phyloP scores from a whole-genome alignment of 441 rosid genomes.

The Pelargonium citronellum region DNA sequence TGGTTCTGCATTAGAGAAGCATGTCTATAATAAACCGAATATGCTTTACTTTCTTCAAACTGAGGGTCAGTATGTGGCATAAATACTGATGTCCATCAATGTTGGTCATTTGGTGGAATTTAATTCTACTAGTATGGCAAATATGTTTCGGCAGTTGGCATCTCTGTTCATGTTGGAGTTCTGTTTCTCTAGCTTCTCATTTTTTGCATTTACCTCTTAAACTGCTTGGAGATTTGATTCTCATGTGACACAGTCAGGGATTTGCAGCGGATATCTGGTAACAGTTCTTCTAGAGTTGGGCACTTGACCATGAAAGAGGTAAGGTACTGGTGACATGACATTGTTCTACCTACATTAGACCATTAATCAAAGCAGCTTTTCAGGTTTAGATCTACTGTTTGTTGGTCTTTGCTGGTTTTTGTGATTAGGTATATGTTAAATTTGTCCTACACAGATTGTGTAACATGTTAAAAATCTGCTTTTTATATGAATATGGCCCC shows the following conservation, averaged over 20 bases:
- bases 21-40: neutral
- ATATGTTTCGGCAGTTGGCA: neutral
- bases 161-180: neutral
- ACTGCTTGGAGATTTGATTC: slow-evolving; percentile 33
- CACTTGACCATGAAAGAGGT: slow-evolving; percentile 75
- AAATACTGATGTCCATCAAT: too few relatives aligned
- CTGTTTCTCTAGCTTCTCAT: neutral
- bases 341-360: slow-evolving; percentile 11
- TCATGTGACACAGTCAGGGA: slow-evolving; percentile 75
- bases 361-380: too few relatives aligned
- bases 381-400: too few relatives aligned
- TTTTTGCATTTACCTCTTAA: slow-evolving; percentile 11
- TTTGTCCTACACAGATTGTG: too few relatives aligned
- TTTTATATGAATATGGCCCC: too few relatives aligned
- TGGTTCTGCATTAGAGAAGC: neutral
- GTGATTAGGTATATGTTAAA: too few relatives aligned
- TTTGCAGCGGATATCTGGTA: slow-evolving; percentile 82
- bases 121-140: too few relatives aligned
- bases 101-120: too few relatives aligned
- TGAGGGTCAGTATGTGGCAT: neutral
- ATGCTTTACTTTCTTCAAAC: neutral
- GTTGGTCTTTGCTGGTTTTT: too few relatives aligned
- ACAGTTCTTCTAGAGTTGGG: slow-evolving; percentile 64
- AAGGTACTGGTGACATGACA: slow-evolving; percentile 23
- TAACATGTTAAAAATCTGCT: too few relatives aligned